Conservation (phyloP, 345 rosid genomes). For the Lumnitzera littorea region DNA sequence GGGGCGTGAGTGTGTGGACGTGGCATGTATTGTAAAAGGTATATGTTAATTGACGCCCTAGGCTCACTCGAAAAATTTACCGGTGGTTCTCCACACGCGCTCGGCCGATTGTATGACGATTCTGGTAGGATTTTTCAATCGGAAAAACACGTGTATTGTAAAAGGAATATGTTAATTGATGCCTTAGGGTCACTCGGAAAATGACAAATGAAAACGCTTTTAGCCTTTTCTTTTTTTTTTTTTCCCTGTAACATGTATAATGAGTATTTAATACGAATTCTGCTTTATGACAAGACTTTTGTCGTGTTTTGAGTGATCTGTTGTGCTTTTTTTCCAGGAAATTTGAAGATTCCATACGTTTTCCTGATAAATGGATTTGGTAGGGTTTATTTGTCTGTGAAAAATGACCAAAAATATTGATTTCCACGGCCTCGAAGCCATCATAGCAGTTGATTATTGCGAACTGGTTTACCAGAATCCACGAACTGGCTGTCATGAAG, state of each 20-base stretch:
- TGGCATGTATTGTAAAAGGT: too few relatives aligned
- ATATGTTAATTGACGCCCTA: neutral
- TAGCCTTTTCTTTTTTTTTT: too few relatives aligned
- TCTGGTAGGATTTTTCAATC: too few relatives aligned
- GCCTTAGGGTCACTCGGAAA: neutral
- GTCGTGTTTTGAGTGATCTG: neutral
- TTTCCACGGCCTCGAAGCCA: neutral
- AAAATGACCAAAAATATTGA: neutral
- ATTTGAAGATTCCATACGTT: conserved; percentile 61
- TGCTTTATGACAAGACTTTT: neutral
- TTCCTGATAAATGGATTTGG: conserved; percentile 56
- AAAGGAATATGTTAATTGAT: neutral
- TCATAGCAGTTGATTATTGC: neutral
- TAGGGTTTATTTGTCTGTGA: neutral
- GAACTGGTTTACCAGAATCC: neutral
- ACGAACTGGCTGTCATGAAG: too few relatives aligned
- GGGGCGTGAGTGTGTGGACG: too few relatives aligned
- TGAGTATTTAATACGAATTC: neutral
- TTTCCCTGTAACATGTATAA: too few relatives aligned
- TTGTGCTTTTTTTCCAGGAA: conserved; percentile 30
- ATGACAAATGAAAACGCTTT: neutral
- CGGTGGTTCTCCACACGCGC: too few relatives aligned
- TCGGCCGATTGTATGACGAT: too few relatives aligned
- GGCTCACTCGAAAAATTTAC: neutral
- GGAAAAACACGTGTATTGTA: too few relatives aligned